A percentile compares a stretch with the other conserved stretches of the same genome.
Evolutionary conservation across 108 stramenopile species (phyloP).

Genomic region (Cyclotella choctawhatcheeana): DNA sequence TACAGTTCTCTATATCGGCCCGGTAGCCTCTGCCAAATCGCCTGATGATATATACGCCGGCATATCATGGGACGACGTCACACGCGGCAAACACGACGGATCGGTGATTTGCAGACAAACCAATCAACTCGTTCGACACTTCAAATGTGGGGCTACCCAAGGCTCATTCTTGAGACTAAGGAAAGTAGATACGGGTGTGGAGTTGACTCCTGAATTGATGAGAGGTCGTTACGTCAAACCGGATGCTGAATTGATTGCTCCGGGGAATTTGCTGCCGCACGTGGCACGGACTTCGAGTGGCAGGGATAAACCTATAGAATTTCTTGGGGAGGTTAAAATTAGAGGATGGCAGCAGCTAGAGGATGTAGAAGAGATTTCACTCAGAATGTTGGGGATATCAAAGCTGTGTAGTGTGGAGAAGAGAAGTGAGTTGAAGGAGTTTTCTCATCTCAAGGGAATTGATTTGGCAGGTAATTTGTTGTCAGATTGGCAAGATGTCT

Average conservation of each 20-base stretch:
- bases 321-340: slow-evolving; percentile 83
- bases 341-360: slow-evolving; percentile 76
- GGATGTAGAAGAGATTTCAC: slow-evolving; percentile 67
- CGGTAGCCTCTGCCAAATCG: slow-evolving; percentile 87
- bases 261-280: slow-evolving; percentile 83
- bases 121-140: slow-evolving; percentile 78
- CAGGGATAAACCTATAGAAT: slow-evolving; percentile 83
- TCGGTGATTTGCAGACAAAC: slow-evolving; percentile 76
- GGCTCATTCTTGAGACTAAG: slow-evolving; percentile 76
- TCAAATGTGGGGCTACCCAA: slow-evolving; percentile 67
- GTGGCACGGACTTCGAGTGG: slow-evolving; percentile 74
- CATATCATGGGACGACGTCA: slow-evolving; percentile 86
- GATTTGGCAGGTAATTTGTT: slow-evolving; percentile 88
- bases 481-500: slow-evolving; percentile 62
- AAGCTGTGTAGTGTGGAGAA: slow-evolving; percentile 41
- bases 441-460: slow-evolving; percentile 66
- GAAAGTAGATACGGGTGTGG: slow-evolving; percentile 69
- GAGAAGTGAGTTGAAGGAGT: slow-evolving; percentile 33
- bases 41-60: slow-evolving; percentile 79
- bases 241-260: slow-evolving; percentile 80
- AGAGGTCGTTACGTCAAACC: slow-evolving; percentile 68
- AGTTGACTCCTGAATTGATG: slow-evolving; percentile 56
- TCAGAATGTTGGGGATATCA: slow-evolving; percentile 80
- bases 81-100: slow-evolving; percentile 91
- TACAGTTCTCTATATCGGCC: slow-evolving; percentile 87